These are phyloP conservation scores for Yamadazyma jaroonii DNA, from an alignment of 1,139 yeast genomes.

Conservation along the genomic window DNA sequence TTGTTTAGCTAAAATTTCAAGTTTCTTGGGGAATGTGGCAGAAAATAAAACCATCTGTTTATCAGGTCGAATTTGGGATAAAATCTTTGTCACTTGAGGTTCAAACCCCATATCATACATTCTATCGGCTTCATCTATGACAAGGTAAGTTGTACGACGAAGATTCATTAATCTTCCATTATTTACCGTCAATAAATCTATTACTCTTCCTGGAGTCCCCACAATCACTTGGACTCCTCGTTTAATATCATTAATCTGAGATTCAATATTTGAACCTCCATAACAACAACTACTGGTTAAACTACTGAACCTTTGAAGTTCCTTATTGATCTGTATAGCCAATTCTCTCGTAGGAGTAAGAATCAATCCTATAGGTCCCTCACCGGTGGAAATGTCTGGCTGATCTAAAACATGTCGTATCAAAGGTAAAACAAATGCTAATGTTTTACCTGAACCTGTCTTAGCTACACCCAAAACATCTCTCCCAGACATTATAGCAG, in stretches of 20 bases:
- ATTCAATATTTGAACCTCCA: constrained; percentile 88
- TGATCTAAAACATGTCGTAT: constrained; percentile 80
- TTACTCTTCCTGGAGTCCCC: constrained; percentile 95
- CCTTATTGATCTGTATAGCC: constrained; percentile 79
- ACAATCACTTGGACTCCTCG: constrained; percentile 80
- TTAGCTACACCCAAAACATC: constrained; percentile 94
- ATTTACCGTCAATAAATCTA: constrained; percentile 84
- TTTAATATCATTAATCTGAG: constrained; percentile 77
- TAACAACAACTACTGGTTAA: constrained; percentile 67
- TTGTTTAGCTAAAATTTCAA: constrained; percentile 72
- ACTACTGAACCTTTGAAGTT: constrained; percentile 58
- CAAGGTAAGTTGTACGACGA: constrained; percentile 71
- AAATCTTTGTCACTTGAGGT: constrained; percentile 86
- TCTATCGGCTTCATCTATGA: constrained; percentile 94
- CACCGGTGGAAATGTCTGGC: constrained; percentile 48
- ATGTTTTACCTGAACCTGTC: constrained; percentile 95
- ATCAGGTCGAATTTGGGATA: constrained; percentile 79
- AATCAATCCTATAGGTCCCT: constrained; percentile 78
- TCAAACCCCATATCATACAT: constrained; percentile 98
- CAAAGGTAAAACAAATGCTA: constrained; percentile 82
- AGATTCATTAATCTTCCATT: constrained; percentile 74
- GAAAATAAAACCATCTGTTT: constrained; percentile 90
- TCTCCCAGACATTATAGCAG: constrained; percentile 84
- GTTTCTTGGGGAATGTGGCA: constrained; percentile 85
- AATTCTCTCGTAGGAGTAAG: constrained; percentile 93